These are phyloP conservation scores for Tulasnella sp. DNA, from an alignment of 768 basidiomycete genomes.

Conservation along the genomic window DNA sequence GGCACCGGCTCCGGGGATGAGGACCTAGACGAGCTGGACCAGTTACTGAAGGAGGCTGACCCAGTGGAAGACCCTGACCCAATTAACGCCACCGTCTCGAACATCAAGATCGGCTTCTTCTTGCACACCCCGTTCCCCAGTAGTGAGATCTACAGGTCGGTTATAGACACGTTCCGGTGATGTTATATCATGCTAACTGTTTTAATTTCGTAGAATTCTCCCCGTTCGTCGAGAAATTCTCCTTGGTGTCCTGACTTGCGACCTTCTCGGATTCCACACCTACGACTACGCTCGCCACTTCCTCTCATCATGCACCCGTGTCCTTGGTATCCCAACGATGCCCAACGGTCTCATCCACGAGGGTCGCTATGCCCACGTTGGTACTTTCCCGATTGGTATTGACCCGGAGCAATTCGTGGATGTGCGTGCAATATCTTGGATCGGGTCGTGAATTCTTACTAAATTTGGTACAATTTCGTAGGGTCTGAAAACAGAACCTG, in stretches of 20 bases:
- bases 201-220: constrained; percentile 55
- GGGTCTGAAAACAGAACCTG: constrained; percentile 71
- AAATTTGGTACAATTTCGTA: constrained; percentile 28
- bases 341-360: constrained; percentile 97
- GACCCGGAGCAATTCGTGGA: constrained; percentile 88
- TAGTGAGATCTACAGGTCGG: constrained; percentile 92
- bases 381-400: constrained; percentile 98
- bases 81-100: constrained; percentile 33
- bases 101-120: constrained; percentile 95
- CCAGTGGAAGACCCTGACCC: constrained; percentile 45
- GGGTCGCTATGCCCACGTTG: constrained; percentile 90
- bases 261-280: constrained; percentile 98
- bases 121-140: constrained; percentile 97
- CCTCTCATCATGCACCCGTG: constrained; percentile 94
- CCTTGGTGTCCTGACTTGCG: constrained; percentile 91
- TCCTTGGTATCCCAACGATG: constrained; percentile 90
- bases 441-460: not conserved
- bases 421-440: constrained; percentile 34
- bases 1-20: constrained; percentile 54
- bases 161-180: constrained; percentile 13
- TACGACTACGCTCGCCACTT: constrained; percentile 99
- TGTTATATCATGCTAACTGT: not conserved
- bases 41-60: constrained; percentile 63
- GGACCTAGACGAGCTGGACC: constrained; percentile 37
- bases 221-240: constrained; percentile 96